Evolutionary conservation across 2,329 filamentous ascomycete genomes (phyloP).

Genomic region (Coniosporium tulheliwenetii): DNA sequence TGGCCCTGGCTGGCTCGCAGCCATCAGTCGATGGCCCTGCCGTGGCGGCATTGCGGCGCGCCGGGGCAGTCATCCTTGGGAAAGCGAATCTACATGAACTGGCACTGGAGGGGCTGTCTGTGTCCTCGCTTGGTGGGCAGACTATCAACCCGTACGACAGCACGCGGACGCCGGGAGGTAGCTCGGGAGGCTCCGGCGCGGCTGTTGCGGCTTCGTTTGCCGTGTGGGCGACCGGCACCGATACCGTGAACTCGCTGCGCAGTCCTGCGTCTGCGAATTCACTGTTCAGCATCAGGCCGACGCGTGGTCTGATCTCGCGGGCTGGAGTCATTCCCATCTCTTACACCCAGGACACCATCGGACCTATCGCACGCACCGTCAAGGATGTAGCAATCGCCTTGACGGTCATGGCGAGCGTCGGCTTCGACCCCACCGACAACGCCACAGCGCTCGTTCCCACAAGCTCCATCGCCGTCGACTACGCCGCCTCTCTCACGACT

Average conservation of each 20-base stretch:
- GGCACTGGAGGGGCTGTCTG: slow-evolving; percentile 46
- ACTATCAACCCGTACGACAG: slow-evolving; percentile 51
- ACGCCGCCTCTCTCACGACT: slow-evolving; percentile 23
- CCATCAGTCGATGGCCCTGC: slow-evolving; percentile 34
- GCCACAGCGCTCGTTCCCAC: slow-evolving; percentile 32
- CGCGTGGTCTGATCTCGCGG: slow-evolving; percentile 33
- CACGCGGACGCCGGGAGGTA: slow-evolving; percentile 48
- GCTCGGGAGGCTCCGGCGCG: slow-evolving; percentile 46
- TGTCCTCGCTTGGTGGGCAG: slow-evolving; percentile 48
- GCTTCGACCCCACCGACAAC: slow-evolving; percentile 37
- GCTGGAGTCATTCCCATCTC: slow-evolving; percentile 40
- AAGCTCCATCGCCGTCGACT: slow-evolving; percentile 27
- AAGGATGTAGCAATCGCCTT: slow-evolving; percentile 35
- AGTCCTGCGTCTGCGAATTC: slow-evolving; percentile 47
- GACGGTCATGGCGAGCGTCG: slow-evolving; percentile 36
- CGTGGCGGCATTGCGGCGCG: slow-evolving; percentile 31
- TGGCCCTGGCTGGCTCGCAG: slow-evolving; percentile 31
- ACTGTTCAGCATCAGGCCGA: slow-evolving; percentile 44
- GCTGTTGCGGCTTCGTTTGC: slow-evolving; percentile 43
- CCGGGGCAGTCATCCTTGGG: slow-evolving; percentile 40
- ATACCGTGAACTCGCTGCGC: slow-evolving; percentile 46
- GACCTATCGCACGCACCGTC: slow-evolving; percentile 36
- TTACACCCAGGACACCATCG: slow-evolving; percentile 39
- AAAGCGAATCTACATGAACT: slow-evolving; percentile 48
- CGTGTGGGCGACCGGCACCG: slow-evolving; percentile 42